Evolutionary conservation across 2,329 filamentous ascomycete genomes (phyloP).

Genomic region (Hymenoscyphus linearis): DNA sequence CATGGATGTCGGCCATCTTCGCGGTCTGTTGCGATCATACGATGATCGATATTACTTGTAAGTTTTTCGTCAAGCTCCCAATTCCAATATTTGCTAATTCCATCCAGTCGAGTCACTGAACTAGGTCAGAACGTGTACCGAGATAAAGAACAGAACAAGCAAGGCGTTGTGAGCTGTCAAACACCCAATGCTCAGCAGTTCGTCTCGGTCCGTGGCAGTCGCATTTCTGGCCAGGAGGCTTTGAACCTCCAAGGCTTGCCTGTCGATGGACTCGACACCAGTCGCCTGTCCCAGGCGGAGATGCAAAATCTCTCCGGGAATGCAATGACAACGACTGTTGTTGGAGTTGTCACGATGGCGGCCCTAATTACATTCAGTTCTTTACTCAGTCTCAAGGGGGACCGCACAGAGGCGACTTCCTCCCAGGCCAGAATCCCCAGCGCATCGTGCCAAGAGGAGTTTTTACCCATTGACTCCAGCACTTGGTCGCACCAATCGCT

Average conservation of each 20-base stretch:
- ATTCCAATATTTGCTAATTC: constrained; percentile 11
- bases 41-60: constrained; percentile 55
- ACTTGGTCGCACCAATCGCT: constrained; percentile 9
- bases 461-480: neutral
- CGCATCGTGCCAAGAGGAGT: neutral
- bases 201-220: constrained; percentile 53
- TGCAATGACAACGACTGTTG: constrained; percentile 71
- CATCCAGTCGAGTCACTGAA: constrained; percentile 49
- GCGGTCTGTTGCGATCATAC: constrained; percentile 42
- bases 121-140: constrained; percentile 70
- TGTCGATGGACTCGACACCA: constrained; percentile 55
- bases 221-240: constrained; percentile 57
- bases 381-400: constrained; percentile 4
- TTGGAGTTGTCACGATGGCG: constrained; percentile 57
- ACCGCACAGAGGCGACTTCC: neutral
- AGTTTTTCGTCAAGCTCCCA: constrained; percentile 17
- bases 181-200: constrained; percentile 61
- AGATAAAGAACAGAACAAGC: constrained; percentile 39
- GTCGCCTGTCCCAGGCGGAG: constrained; percentile 54
- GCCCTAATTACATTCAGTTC: constrained; percentile 42
- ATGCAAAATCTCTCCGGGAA: constrained; percentile 71
- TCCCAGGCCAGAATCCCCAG: neutral
- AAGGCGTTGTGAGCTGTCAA: constrained; percentile 61
- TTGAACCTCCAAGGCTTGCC: constrained; percentile 66
- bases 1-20: constrained; percentile 57